These are phyloP conservation scores for Vigna angularis DNA, from an alignment of 306 rosid genomes.

Conservation along the genomic window DNA sequence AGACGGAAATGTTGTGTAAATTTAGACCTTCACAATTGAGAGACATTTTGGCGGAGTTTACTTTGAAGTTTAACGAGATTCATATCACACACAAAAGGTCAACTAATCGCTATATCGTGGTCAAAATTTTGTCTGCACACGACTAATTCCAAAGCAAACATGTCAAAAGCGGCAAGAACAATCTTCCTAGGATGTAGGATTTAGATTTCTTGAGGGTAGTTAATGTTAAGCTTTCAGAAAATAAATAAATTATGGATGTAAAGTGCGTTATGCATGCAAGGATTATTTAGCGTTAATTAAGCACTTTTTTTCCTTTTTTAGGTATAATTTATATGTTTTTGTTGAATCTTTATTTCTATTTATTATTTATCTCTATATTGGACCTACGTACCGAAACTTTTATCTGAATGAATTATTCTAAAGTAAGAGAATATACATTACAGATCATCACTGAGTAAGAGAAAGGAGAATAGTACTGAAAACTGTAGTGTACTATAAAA, in stretches of 20 bases:
- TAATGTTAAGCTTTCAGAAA: not conserved
- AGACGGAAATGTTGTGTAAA: not conserved
- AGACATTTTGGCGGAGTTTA: conserved; percentile 33
- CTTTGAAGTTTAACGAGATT: not conserved
- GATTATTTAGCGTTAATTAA: not conserved
- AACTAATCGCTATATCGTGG: not conserved
- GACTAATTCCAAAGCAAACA: not conserved
- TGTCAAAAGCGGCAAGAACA: not conserved
- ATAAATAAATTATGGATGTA: not conserved
- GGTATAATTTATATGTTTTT: no score
- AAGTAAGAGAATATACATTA: no score
- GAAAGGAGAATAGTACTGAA: no score
- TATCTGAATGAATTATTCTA: no score
- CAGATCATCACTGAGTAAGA: no score
- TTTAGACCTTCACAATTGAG: not conserved
- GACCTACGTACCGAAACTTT: no score
- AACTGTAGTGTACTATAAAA: no score
- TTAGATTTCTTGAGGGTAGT: not conserved
- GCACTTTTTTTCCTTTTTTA: no score
- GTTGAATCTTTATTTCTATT: no score
- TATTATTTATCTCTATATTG: no score
- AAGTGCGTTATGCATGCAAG: not conserved
- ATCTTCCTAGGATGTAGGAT: not conserved
- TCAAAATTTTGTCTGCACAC: not conserved
- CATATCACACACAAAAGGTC: not conserved